A percentile compares a stretch with the other conserved stretches of the same genome.
Conservation (phyloP, 345 rosid species). For the Balakata baccata region DNA sequence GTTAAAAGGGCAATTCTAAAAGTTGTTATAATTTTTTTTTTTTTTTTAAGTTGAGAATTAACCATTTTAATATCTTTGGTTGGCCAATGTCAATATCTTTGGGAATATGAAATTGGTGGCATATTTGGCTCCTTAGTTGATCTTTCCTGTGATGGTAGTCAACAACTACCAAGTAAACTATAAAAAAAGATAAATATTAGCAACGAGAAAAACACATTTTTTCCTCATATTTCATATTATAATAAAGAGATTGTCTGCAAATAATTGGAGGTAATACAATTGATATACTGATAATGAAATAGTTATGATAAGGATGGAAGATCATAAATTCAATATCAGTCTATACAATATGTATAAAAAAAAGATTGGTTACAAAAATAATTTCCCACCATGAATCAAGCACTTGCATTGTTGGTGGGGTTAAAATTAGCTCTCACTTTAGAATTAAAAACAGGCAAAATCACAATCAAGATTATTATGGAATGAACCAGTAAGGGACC, state of each 20-base stretch:
- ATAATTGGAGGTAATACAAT: too few species aligned
- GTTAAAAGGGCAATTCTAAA: constrained; percentile 13
- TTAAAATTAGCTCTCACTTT: too few species aligned
- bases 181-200: neutral
- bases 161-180: too few species aligned
- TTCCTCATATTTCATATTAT: neutral
- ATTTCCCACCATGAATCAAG: neutral
- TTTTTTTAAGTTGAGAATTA: too few species aligned
- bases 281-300: too few species aligned
- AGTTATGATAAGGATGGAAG: too few species aligned
- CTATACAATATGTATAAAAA: too few species aligned
- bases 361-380: too few species aligned
- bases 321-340: too few species aligned
- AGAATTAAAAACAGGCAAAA: neutral
- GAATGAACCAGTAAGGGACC: neutral
- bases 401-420: too few species aligned
- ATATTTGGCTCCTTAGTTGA: neutral
- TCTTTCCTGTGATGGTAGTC: neutral
- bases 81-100: neutral
- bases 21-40: neutral
- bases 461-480: neutral
- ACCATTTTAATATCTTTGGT: neutral
- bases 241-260: too few species aligned
- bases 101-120: neutral
- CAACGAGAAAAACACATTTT: neutral